phyloP scores from a whole-genome alignment of 192 early-diverging fungal genomes.

The Coemansia sp. region DNA sequence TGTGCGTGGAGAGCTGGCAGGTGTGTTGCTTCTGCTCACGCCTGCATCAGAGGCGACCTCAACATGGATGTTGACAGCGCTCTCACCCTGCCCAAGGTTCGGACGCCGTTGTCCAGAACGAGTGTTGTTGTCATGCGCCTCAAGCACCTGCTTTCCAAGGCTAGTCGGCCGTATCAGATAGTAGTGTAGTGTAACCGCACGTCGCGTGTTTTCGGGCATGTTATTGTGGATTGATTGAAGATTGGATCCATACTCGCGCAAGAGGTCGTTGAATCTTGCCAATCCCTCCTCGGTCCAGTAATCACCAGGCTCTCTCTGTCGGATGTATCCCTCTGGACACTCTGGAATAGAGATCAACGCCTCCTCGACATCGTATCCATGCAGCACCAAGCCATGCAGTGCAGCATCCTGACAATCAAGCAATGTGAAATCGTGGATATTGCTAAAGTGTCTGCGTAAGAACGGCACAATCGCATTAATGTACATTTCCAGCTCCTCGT shows the following conservation, averaged over 20 bases:
- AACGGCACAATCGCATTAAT: conserved; percentile 49
- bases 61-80: conserved; percentile 31
- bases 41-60: conserved; percentile 41
- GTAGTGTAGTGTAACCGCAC: conserved; percentile 63
- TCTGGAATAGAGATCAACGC: conserved; percentile 59
- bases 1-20: conserved; percentile 33
- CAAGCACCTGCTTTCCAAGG: conserved; percentile 60
- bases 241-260: conserved; percentile 67
- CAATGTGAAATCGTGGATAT: conserved; percentile 47
- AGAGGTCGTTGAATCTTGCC: conserved; percentile 61
- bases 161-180: conserved; percentile 64
- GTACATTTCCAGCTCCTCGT: conserved; percentile 57
- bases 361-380: conserved; percentile 58
- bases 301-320: conserved; percentile 56
- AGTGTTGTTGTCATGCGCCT: conserved; percentile 63
- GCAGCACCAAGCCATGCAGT: conserved; percentile 55
- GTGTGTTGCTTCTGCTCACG: conserved; percentile 30
- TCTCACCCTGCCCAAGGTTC: conserved; percentile 41
- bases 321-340: conserved; percentile 45
- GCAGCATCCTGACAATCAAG: conserved; percentile 68
- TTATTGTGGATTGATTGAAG: conserved; percentile 61
- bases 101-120: conserved; percentile 36
- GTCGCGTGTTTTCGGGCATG: conserved; percentile 49
- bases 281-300: conserved; percentile 60
- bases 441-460: conserved; percentile 32